phyloP scores from a whole-genome alignment of 768 basidiomycete genomes.

The Lentinula detonsa region DNA sequence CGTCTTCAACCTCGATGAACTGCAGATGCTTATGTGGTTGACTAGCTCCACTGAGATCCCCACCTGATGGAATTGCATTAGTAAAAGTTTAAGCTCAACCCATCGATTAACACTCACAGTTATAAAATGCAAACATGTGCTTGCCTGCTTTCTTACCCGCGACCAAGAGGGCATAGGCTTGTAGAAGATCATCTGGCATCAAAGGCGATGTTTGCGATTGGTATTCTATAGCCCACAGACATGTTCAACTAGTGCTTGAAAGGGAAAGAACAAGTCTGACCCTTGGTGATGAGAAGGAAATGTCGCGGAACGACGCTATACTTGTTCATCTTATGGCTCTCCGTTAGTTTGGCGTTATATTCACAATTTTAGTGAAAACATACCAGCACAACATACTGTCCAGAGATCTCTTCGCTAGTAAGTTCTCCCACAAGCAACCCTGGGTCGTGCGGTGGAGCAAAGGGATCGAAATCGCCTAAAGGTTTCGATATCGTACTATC shows the following conservation, averaged over 20 bases:
- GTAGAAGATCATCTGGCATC: constrained; percentile 70
- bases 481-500: constrained; percentile 13
- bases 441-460: constrained; percentile 79
- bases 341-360: not conserved
- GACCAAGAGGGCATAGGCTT: constrained; percentile 66
- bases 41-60: constrained; percentile 77
- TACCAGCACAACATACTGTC: constrained; percentile 68
- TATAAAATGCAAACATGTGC: constrained; percentile 81
- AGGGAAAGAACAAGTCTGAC: constrained; percentile 28
- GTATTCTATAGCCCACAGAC: constrained; percentile 44
- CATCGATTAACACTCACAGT: constrained; percentile 47
- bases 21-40: constrained; percentile 92
- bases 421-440: constrained; percentile 75
- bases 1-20: constrained; percentile 58
- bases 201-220: constrained; percentile 76
- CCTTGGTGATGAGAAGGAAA: constrained; percentile 84
- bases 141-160: constrained; percentile 59
- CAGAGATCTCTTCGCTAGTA: constrained; percentile 48
- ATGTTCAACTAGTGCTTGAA: not conserved
- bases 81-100: not conserved
- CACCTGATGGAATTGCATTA: constrained; percentile 39
- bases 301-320: constrained; percentile 81
- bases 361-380: constrained; percentile 15
- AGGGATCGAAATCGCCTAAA: constrained; percentile 54
- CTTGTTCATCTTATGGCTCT: constrained; percentile 66